Conservation (phyloP, 176 grass and related monocot genomes). For the Oryza punctata region DNA sequence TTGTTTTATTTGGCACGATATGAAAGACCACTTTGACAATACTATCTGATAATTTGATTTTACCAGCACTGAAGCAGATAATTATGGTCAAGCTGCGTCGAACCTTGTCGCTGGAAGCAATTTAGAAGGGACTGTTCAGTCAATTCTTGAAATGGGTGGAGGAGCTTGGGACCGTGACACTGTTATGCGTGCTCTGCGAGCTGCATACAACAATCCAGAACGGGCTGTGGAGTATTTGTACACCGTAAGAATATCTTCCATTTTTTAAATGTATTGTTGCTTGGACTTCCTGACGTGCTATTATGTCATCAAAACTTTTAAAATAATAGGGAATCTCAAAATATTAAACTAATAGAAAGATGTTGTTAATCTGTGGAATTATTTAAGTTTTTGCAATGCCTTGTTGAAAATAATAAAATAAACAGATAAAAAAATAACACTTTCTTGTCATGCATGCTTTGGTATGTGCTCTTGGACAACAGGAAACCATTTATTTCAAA, state of each 20-base stretch:
- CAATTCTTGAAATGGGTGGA: constrained; percentile 67
- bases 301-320: not conserved
- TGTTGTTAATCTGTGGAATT: not conserved
- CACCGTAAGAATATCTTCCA: constrained; percentile 38
- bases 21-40: not conserved
- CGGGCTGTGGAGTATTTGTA: constrained; percentile 72
- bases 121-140: constrained; percentile 52
- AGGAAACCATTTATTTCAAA: not conserved
- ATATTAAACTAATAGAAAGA: not conserved
- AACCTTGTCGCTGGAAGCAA: constrained; percentile 53
- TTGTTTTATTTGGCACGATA: not conserved
- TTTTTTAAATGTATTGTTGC: not conserved
- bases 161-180: constrained; percentile 62
- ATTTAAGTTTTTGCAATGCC: not conserved
- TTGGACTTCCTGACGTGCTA: not conserved
- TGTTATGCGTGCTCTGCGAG: constrained; percentile 51
- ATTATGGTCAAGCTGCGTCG: constrained; percentile 57
- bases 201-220: constrained; percentile 74
- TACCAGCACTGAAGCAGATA: constrained; percentile 46
- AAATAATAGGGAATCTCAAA: not conserved
- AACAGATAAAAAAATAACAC: not conserved
- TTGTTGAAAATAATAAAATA: not conserved
- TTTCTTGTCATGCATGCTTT: not conserved
- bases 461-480: not conserved
- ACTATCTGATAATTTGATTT: not conserved